These are phyloP conservation scores for Xanthoconium purpureum DNA, from an alignment of 768 basidiomycete species.

Conservation along the genomic window DNA sequence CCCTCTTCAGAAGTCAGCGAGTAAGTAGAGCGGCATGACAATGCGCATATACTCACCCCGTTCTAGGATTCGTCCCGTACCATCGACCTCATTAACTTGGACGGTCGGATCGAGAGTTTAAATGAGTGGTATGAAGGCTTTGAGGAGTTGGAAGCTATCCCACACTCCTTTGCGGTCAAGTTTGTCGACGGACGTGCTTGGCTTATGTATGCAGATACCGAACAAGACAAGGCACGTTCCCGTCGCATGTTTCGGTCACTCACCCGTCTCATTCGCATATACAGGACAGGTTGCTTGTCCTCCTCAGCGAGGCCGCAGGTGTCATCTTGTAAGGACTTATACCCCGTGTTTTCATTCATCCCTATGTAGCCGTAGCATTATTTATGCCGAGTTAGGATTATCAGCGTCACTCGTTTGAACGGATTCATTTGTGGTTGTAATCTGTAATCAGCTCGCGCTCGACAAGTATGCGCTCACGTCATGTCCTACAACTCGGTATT, in stretches of 20 bases:
- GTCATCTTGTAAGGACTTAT: slow-evolving; percentile 24
- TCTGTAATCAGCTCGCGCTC: too few species aligned
- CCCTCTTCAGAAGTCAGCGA: slow-evolving; percentile 51
- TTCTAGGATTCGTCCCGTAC: slow-evolving; percentile 29
- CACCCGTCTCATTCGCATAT: background rate
- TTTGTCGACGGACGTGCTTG: slow-evolving; percentile 51
- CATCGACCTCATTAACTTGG: slow-evolving; percentile 41
- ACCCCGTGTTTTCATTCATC: slow-evolving; percentile 9
- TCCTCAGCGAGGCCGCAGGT: slow-evolving; percentile 30
- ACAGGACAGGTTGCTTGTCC: slow-evolving; percentile 28
- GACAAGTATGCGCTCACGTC: too few species aligned
- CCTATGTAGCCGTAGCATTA: slow-evolving; percentile 18
- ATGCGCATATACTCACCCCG: slow-evolving; percentile 1
- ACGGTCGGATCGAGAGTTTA: slow-evolving; percentile 44
- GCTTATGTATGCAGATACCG: slow-evolving; percentile 60
- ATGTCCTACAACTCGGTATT: too few species aligned
- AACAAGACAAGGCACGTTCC: slow-evolving; percentile 55
- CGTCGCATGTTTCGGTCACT: background rate
- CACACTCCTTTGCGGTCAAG: slow-evolving; percentile 64
- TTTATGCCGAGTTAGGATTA: slow-evolving; percentile 5
- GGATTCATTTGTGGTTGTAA: background rate
- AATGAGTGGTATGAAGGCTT: slow-evolving; percentile 67
- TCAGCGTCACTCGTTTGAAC: slow-evolving; percentile 8
- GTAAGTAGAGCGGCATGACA: slow-evolving; percentile 28
- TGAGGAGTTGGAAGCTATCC: slow-evolving; percentile 63